A percentile compares a stretch with the other conserved stretches of the same genome.
Conservation (phyloP, 345 rosid species). For the Cardiospermum halicacabum region DNA sequence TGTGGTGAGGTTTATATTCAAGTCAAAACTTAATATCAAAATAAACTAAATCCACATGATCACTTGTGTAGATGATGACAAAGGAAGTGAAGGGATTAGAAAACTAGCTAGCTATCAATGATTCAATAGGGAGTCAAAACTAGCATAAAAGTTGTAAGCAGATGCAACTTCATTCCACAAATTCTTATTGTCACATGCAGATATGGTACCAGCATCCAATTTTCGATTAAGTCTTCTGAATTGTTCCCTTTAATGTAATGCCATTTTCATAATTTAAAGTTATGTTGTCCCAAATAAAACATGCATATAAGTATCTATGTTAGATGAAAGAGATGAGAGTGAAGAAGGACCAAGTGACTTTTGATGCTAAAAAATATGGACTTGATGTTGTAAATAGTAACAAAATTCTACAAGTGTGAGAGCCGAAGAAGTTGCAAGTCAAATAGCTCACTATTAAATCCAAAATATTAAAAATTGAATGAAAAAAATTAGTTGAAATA, state of each 20-base stretch:
- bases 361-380: neutral
- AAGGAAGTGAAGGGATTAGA: neutral
- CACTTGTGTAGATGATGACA: neutral
- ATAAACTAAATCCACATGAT: constrained; percentile 7
- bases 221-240: neutral
- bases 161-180: neutral
- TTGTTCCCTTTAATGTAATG: neutral
- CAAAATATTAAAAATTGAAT: no score
- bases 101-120: neutral
- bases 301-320: neutral
- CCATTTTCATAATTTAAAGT: neutral
- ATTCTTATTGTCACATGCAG: neutral
- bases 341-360: neutral
- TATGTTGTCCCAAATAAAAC: neutral
- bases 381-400: neutral
- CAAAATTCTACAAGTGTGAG: neutral
- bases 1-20: constrained; percentile 42
- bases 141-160: constrained; percentile 5
- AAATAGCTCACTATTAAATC: neutral
- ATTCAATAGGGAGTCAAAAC: neutral
- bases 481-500: no score
- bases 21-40: constrained; percentile 39
- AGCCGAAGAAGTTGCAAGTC: neutral
- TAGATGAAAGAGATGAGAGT: neutral
- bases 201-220: neutral